phyloP scores from a whole-genome alignment of 345 rosid genomes.

The Brassica rapa region DNA sequence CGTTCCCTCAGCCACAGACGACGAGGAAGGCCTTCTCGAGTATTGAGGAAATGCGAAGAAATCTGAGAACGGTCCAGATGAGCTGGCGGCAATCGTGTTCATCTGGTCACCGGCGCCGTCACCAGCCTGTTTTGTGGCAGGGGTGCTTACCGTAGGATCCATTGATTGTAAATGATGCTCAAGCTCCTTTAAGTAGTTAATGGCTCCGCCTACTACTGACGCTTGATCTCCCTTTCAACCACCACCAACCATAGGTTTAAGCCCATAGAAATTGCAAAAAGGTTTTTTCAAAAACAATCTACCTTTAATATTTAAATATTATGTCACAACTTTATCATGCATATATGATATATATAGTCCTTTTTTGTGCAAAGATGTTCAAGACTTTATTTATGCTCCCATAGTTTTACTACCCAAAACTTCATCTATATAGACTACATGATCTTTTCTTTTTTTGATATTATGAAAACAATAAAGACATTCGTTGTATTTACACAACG shows the following conservation, averaged over 20 bases:
- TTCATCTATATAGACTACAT: slow-evolving; percentile 6
- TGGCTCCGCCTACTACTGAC: slow-evolving; percentile 86
- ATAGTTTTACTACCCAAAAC: slow-evolving; percentile 33
- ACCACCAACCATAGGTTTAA: slow-evolving; percentile 24
- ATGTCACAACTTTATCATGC: slow-evolving; percentile 26
- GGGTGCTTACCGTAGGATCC: slow-evolving; percentile 52
- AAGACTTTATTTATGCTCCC: slow-evolving; percentile 26
- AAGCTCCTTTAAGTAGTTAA: slow-evolving; percentile 83
- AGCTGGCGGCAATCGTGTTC: not conserved
- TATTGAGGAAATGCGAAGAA: slow-evolving; percentile 91
- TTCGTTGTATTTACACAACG: slow-evolving; percentile 5
- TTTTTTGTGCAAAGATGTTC: slow-evolving; percentile 28
- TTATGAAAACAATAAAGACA: slow-evolving; percentile 2
- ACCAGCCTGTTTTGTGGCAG: slow-evolving; percentile 16
- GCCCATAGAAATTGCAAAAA: slow-evolving; percentile 30
- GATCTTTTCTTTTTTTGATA: not conserved
- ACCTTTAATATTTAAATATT: slow-evolving; percentile 2
- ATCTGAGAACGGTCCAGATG: slow-evolving; percentile 55
- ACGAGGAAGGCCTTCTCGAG: slow-evolving; percentile 45
- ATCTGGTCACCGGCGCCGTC: not conserved
- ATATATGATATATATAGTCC: slow-evolving; percentile 13
- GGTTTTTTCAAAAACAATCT: slow-evolving; percentile 29
- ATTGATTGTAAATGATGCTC: slow-evolving; percentile 78
- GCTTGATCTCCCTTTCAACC: slow-evolving; percentile 84
- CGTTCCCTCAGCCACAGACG: slow-evolving; percentile 37